Evolutionary conservation across 2,329 filamentous ascomycete species (phyloP).

Genomic region (Fusarium begoniae): DNA sequence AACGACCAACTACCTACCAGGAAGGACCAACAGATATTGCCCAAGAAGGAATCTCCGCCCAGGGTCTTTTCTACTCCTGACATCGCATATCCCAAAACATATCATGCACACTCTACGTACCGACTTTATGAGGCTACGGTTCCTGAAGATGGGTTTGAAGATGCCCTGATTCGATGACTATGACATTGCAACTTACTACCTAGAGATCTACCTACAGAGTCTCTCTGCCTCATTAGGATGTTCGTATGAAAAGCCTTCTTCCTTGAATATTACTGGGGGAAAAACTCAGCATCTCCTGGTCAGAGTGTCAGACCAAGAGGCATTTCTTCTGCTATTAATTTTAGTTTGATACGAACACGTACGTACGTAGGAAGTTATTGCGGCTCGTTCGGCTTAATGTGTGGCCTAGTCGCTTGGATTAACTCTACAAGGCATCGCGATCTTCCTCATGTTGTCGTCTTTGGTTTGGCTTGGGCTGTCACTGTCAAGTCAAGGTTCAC

Average conservation of each 20-base stretch:
- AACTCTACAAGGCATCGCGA: slow-evolving; percentile 13
- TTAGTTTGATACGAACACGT: neutral
- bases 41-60: slow-evolving; percentile 16
- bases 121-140: slow-evolving; percentile 13
- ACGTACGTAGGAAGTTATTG: neutral
- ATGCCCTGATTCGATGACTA: neutral
- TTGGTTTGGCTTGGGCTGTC: slow-evolving; percentile 17
- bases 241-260: neutral
- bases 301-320: neutral
- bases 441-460: slow-evolving; percentile 9
- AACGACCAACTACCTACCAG: neutral
- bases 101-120: neutral
- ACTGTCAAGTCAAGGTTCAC: slow-evolving; percentile 16
- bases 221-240: neutral
- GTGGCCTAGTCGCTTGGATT: neutral
- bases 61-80: neutral
- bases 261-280: slow-evolving; percentile 5
- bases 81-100: slow-evolving; percentile 8
- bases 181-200: neutral
- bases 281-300: slow-evolving; percentile 13
- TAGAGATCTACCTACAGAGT: neutral
- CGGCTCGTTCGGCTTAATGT: slow-evolving; percentile 9
- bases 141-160: neutral
- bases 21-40: neutral
- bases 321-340: neutral